Base-by-base conservation (phyloP, 768 basidiomycete species). In the Tremella fuciformis region DNA sequence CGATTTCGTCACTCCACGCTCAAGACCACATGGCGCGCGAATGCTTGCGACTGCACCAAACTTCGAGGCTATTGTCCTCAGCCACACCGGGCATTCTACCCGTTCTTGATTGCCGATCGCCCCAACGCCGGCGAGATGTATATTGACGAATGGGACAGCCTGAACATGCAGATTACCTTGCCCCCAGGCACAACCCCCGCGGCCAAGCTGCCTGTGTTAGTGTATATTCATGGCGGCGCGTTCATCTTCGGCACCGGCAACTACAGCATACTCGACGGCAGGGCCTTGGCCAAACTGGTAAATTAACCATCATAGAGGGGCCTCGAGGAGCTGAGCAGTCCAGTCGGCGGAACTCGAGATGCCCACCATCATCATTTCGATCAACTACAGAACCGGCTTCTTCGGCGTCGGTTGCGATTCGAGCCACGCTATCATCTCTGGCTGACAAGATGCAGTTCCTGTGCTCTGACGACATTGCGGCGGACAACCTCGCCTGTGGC, bases 161-260 rank as follows among this genome's bases (percentile, higher is more conserved):
- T 57, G 3, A 57, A 57, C 25, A 22, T 57, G 18, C 46, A 57
- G n/a, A 57, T 57, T 48, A 57, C 55, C 21, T n/a, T 57, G 21
- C 55, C 55, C 15, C 29, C 46, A 7, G 57, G 61, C 13, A 16
- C 15, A 19, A 40, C 22, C 0, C 37, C 50, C 18, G 42, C 16
- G 9, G 55, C 50, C 38, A 51, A 50, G 22, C 44, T 54, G 2
- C 57, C 61, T 1, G 58, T 62, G 22, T 21, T 62, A 11, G 61
- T 62, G n/a, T 62, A 60, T 48, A 46, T 62, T 34, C 61, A 62
- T 50, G 61, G 61, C 8, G 61, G 61, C 15, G 61, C 34, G 1
- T 62, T 62, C 25, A 49, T 58, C 25, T 62, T 58, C 26, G 61
- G 61, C 3, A 62, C 61, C 2, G 57, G 46, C 13, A 60, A 62